Percentiles rank a stretch among this genome's conserved stretches.
These are phyloP conservation scores for Pythium phragmiticola DNA, from an alignment of 352 stramenopile genomes.

Conservation along the genomic window DNA sequence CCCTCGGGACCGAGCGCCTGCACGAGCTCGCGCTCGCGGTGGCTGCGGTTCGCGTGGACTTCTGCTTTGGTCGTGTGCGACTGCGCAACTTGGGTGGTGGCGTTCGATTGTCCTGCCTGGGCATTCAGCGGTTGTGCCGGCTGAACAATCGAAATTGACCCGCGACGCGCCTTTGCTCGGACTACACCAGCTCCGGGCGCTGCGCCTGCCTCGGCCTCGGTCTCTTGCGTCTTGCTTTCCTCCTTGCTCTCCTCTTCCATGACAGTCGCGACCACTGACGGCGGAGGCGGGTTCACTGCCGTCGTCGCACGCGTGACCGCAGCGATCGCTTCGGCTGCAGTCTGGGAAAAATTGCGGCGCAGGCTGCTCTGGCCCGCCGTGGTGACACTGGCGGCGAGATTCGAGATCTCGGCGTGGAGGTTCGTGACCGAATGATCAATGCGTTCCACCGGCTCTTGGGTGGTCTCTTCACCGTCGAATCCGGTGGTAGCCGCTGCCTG, in stretches of 20 bases:
- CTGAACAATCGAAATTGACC: conserved; percentile 27
- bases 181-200: conserved; percentile 17
- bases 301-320: conserved; percentile 19
- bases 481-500: background rate
- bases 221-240: too few relatives aligned
- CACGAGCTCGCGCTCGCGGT: conserved; percentile 81
- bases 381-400: conserved; percentile 73
- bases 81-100: conserved; percentile 34
- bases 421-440: conserved; percentile 77
- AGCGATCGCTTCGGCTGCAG: conserved; percentile 32
- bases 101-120: conserved; percentile 11
- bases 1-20: conserved; percentile 80
- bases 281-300: too few relatives aligned
- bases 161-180: conserved; percentile 27
- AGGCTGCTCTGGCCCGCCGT: conserved; percentile 74
- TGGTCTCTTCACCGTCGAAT: conserved; percentile 42
- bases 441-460: conserved; percentile 44
- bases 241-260: background rate
- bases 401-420: conserved; percentile 82
- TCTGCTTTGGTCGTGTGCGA: conserved; percentile 51
- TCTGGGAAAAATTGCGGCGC: conserved; percentile 67
- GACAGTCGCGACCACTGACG: background rate
- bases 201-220: background rate
- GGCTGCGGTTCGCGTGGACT: conserved; percentile 70
- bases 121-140: background rate